Evolutionary conservation across 345 rosid species (phyloP).

Genomic region (Mercurialis annua): DNA sequence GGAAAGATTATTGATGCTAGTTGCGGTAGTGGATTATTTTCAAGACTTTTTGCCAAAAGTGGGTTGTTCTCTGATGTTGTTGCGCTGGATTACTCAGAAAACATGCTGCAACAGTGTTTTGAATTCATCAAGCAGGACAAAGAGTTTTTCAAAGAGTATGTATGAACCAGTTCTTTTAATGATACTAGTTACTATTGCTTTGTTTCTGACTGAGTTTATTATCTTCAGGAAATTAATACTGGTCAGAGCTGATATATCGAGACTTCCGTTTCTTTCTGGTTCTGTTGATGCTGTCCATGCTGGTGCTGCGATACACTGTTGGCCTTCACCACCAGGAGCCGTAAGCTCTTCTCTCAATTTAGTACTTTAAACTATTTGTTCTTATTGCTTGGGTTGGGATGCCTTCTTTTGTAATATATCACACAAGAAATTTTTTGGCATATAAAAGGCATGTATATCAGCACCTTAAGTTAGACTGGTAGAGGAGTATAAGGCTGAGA

Average conservation of each 20-base stretch:
- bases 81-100: conserved; percentile 89
- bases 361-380: neutral
- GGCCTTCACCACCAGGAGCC: conserved; percentile 86
- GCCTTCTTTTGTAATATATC: neutral
- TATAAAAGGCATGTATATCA: neutral
- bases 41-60: conserved; percentile 70
- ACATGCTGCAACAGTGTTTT: conserved; percentile 77
- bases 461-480: neutral
- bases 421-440: neutral
- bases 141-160: conserved; percentile 69
- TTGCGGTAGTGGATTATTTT: conserved; percentile 86
- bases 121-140: conserved; percentile 58
- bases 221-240: conserved; percentile 54
- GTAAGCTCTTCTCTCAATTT: conserved; percentile 36
- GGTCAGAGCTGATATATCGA: conserved; percentile 86
- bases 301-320: conserved; percentile 90
- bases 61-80: conserved; percentile 63
- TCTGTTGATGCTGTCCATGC: conserved; percentile 88
- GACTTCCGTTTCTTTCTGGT: conserved; percentile 72
- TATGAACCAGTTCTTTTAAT: conserved; percentile 1
- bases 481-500: neutral
- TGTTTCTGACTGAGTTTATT: conserved; percentile 7
- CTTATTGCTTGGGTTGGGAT: neutral
- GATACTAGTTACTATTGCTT: neutral
- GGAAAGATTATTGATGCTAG: conserved; percentile 86